These are phyloP conservation scores for Fusarium coffeatum DNA, from an alignment of 2,329 filamentous ascomycete genomes.

Conservation along the genomic window DNA sequence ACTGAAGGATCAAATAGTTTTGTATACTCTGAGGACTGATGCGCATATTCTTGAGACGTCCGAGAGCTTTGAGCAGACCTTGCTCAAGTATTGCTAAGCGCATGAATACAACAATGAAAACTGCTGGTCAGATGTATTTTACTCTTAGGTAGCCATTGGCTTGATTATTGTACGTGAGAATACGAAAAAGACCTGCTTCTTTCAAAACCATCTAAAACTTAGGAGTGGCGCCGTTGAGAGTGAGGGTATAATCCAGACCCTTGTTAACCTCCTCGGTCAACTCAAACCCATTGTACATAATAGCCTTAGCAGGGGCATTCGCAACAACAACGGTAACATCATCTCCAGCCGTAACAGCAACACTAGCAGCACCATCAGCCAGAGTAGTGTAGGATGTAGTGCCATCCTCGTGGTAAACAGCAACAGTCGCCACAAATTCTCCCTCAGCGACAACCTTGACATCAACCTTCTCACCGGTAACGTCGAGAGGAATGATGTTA, in stretches of 20 bases:
- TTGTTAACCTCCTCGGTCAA: conserved; percentile 52
- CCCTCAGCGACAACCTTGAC: conserved; percentile 52
- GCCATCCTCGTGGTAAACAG: conserved; percentile 48
- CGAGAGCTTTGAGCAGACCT: too few relatives aligned
- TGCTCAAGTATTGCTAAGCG: too few relatives aligned
- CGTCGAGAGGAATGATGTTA: conserved; percentile 60
- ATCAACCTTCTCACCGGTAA: conserved; percentile 46
- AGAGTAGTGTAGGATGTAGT: conserved; percentile 53
- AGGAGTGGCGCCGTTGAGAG: conserved; percentile 48
- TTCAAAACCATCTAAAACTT: not conserved
- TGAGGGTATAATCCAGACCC: conserved; percentile 55
- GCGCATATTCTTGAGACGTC: too few relatives aligned
- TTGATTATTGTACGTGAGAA: too few relatives aligned
- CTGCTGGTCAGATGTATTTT: too few relatives aligned
- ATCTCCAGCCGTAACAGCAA: conserved; percentile 53
- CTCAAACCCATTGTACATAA: conserved; percentile 59
- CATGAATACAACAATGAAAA: too few relatives aligned
- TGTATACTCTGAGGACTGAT: too few relatives aligned
- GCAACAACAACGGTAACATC: conserved; percentile 60
- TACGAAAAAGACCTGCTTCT: not conserved
- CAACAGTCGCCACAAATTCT: conserved; percentile 57
- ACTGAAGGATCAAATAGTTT: too few relatives aligned
- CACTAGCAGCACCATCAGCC: conserved; percentile 51
- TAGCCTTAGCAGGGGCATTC: conserved; percentile 58
- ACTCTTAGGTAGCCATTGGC: too few relatives aligned